Base-by-base conservation (phyloP, 176 grass and related monocot species). In the Sorghum bicolor region DNA sequence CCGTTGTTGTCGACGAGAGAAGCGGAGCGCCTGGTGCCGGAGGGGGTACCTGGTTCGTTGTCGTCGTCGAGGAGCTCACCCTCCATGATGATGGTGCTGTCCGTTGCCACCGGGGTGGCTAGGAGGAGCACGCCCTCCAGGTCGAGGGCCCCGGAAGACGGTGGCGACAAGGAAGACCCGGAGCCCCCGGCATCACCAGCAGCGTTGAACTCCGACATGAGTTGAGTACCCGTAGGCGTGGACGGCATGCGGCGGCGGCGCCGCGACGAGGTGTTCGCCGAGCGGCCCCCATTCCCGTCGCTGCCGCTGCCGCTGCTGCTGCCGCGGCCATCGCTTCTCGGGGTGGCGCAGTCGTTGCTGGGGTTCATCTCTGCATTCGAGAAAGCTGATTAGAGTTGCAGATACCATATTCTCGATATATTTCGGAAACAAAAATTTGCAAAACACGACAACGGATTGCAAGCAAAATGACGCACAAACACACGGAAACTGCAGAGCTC, bases 61-160 rank as follows among this genome's bases (percentile, higher is more conserved):
- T 53, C 61, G 19, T 43, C 72, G 67, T 53, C 38, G n/a, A 90
- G 29, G 67, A 88, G 86, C 33, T 81, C 83, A 29, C 91, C 91
- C 38, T 93, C 88, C 86, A 92, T 92, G 32, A 88, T 64, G 25
- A 88, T 39, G 13, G 82, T 83, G 58, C 79, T 70, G 68, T 88
- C 79, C 1, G 82, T 36, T 28, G 74, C 4, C 17, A 10, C 61
- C 28, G 44, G 28, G 22, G 13, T 33, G 52, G 53, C 41, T 50
- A 64, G 63, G 70, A 19, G 31, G 40, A 20, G 1, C 40, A 6
- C 16, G 34, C 5, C 74, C 50, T 16, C 85, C 70, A 34, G 37
- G 30, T 69, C 82, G 28, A 68, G 16, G 39, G 39, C 12, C n/a
- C 13, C 26, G 6, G 78, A 26, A 14, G 86, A 53, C 30, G 8